These are phyloP conservation scores for Metarhizium anisopliae DNA, from an alignment of 2,329 filamentous ascomycete species.

Conservation along the genomic window DNA sequence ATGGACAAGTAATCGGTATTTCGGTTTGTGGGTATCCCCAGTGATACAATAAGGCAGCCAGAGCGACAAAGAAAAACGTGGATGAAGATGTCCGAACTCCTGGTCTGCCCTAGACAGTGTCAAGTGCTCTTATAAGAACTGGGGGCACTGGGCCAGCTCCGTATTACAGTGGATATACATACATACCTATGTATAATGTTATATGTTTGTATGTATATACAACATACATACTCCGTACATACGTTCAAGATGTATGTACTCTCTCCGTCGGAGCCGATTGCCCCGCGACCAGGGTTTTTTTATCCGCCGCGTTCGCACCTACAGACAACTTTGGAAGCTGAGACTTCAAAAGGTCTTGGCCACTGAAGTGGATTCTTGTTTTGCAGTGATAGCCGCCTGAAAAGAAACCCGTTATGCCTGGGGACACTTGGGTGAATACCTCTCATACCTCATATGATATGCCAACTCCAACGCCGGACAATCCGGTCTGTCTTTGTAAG, in stretches of 20 bases:
- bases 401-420: background rate
- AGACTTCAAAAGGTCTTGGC: background rate
- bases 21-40: background rate
- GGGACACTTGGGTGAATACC: background rate
- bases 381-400: background rate
- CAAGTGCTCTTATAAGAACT: no score
- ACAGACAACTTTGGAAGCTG: background rate
- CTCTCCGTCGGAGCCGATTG: conserved; percentile 6
- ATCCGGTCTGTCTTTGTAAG: background rate
- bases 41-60: background rate
- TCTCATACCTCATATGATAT: no score
- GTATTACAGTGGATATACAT: background rate
- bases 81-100: no score
- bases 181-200: background rate
- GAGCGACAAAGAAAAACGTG: no score
- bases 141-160: no score
- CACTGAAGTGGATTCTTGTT: background rate
- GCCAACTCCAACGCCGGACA: background rate
- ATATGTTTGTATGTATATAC: background rate
- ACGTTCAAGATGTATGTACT: conserved; percentile 3
- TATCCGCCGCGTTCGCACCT: conserved; percentile 3
- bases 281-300: conserved; percentile 4
- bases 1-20: background rate
- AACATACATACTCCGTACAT: no score
- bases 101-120: no score